A percentile compares a stretch with the other conserved stretches of the same genome.
These are phyloP conservation scores for Pelargonium fulgidum DNA, from an alignment of 441 rosid species.

Conservation along the genomic window DNA sequence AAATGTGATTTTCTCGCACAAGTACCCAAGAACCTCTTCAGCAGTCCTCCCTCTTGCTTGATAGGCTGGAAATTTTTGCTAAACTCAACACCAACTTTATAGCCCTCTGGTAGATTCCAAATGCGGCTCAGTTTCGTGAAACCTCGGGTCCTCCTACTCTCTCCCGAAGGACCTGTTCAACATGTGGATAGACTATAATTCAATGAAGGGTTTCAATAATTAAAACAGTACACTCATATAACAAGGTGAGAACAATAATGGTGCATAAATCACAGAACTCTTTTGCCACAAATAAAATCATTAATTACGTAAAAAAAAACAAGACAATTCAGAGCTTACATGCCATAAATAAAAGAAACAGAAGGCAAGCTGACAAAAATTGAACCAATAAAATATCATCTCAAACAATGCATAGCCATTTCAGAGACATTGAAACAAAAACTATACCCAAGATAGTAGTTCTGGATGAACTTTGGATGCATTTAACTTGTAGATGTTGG, in stretches of 20 bases:
- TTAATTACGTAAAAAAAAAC: background rate
- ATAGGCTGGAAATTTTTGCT: background rate
- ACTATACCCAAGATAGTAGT: background rate
- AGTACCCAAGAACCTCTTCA: conserved; percentile 2
- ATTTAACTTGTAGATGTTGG: background rate
- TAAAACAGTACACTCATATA: background rate
- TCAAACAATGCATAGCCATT: background rate
- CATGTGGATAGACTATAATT: background rate
- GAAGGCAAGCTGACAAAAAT: background rate
- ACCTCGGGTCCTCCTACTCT: background rate
- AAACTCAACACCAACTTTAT: conserved; percentile 4
- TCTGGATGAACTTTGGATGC: background rate
- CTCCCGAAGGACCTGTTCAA: background rate
- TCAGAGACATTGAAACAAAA: background rate
- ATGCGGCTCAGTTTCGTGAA: background rate
- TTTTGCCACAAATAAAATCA: too few relatives aligned
- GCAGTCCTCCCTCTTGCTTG: background rate
- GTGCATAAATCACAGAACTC: too few relatives aligned
- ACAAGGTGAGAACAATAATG: background rate
- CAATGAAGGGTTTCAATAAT: background rate
- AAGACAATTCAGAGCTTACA: background rate
- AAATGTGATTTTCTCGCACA: background rate
- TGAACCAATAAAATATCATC: background rate
- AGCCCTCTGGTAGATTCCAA: conserved; percentile 5
- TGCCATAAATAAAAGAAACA: background rate